Evolutionary conservation across 1,284 basidiomycete genomes (phyloP).

Genomic region (Cryptococcus sp.): DNA sequence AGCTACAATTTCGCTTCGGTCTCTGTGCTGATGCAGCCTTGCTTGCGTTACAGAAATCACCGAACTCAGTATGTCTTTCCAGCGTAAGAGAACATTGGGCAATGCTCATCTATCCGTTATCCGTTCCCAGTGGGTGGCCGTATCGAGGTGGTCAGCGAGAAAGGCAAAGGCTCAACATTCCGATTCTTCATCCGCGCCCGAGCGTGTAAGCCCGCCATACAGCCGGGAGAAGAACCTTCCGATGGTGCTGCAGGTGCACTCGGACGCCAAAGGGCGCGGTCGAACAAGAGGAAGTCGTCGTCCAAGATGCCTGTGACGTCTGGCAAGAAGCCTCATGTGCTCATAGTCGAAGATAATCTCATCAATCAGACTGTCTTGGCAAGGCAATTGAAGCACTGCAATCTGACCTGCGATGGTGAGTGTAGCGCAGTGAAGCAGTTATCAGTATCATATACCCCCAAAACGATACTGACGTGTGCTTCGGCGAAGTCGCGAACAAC

Average conservation of each 20-base stretch:
- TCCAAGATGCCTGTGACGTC: slow-evolving; percentile 12
- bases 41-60: slow-evolving; percentile 32
- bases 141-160: slow-evolving; percentile 42
- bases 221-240: neutral
- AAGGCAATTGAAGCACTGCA: slow-evolving; percentile 36
- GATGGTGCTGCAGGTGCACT: neutral
- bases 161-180: slow-evolving; percentile 56
- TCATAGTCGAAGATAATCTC: slow-evolving; percentile 52
- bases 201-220: slow-evolving; percentile 17
- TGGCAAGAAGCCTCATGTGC: slow-evolving; percentile 28
- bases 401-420: slow-evolving; percentile 35
- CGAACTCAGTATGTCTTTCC: slow-evolving; percentile 28
- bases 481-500: slow-evolving; percentile 44
- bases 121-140: slow-evolving; percentile 38
- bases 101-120: neutral
- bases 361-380: slow-evolving; percentile 52
- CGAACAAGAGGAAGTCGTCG: slow-evolving; percentile 15
- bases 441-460: neutral
- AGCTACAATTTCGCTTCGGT: neutral
- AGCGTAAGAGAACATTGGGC: neutral
- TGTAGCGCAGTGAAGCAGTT: neutral
- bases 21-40: neutral
- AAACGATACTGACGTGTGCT: slow-evolving; percentile 1
- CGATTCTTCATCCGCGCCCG: slow-evolving; percentile 48
- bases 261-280: neutral